These are phyloP conservation scores for Astragalus glycyphyllos DNA, from an alignment of 306 rosid genomes.

Conservation along the genomic window DNA sequence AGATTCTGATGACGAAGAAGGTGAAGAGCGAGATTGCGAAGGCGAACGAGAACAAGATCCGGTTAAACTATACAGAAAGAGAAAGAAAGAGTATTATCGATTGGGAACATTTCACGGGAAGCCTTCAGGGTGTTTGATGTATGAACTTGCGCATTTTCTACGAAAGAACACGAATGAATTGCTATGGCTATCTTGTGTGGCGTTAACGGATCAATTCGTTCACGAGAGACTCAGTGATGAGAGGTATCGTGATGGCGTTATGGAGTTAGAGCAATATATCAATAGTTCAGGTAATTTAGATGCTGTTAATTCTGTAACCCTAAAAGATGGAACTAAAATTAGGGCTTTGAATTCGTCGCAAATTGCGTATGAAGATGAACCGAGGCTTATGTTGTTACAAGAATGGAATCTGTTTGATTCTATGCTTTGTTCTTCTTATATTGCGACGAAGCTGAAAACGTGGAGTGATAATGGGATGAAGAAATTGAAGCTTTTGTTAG, in stretches of 20 bases:
- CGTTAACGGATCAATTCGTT: conserved; percentile 89
- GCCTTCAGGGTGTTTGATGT: conserved; percentile 96
- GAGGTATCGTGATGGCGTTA: conserved; percentile 87
- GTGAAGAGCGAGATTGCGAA: conserved; percentile 24
- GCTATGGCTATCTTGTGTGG: conserved; percentile 87
- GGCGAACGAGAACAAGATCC: conserved; percentile 64
- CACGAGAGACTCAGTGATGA: conserved; percentile 92
- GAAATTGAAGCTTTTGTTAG: conserved; percentile 84
- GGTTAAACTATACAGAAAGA: conserved; percentile 59
- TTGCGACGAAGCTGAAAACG: conserved; percentile 88
- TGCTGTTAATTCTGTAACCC: conserved; percentile 70
- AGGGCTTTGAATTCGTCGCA: conserved; percentile 68
- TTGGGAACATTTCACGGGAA: conserved; percentile 94
- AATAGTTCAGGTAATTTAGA: conserved; percentile 88
- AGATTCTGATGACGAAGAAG: conserved; percentile 10
- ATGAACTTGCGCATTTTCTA: conserved; percentile 78
- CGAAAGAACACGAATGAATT: conserved; percentile 89
- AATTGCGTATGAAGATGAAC: conserved; percentile 93
- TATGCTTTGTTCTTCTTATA: conserved; percentile 86
- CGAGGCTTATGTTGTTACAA: conserved; percentile 83
- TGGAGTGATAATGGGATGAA: conserved; percentile 98
- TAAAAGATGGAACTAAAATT: conserved; percentile 87
- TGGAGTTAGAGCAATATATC: conserved; percentile 91
- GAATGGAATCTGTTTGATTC: conserved; percentile 97
- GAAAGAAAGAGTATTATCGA: conserved; percentile 71